Base-by-base conservation (phyloP, 371 early-diverging fungal species). In the Mycotypha africana region DNA sequence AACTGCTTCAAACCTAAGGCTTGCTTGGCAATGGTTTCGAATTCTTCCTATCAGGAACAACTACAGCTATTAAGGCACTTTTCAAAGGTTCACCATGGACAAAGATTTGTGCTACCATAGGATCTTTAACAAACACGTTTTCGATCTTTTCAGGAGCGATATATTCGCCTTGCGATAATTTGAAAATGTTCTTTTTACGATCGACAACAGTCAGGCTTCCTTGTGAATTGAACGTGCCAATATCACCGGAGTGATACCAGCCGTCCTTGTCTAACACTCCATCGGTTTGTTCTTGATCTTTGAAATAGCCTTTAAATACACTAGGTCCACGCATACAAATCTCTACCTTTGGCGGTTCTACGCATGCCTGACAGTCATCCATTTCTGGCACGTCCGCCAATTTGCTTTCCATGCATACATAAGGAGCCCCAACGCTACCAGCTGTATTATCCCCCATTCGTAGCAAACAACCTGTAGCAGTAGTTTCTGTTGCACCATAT, bases 171-270 rank as follows among this genome's bases (percentile, higher is more conserved):
- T 85, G 86, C 9, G 81, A 65, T 33, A 92, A 78, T 78, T 99
- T 99, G 81, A 99, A 98, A 42, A 98, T 93, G 56, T 95, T 93
- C 78, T 98, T 98, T 62, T 90, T 89, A 32, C 99, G 78, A 67
- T 98, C 99, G 58, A 98, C 86, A 54, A 99, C 89, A 2, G 82
- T 62, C 45, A 70, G 33, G 23, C 51, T 42, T 8, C 92, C 93
- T 15, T 73, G 63, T 34, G 77, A 73, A 51, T 92, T 80, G 38
- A 93, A 61, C 56, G 68, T 63, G 19, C 87, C 97, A 61, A 99
- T 85, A 60, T 98, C 99, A 11, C 95, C 95, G 3, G 98, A 95
- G 45, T 84, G 81, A 26, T 90, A 58, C 98, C 97, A 99, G 1
- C 93, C 94, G 31, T 95, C 95, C 0, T 77, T 66, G 42, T 85